Conservation (phyloP, 768 basidiomycete genomes). For the Phlebiopsis gigantea region DNA sequence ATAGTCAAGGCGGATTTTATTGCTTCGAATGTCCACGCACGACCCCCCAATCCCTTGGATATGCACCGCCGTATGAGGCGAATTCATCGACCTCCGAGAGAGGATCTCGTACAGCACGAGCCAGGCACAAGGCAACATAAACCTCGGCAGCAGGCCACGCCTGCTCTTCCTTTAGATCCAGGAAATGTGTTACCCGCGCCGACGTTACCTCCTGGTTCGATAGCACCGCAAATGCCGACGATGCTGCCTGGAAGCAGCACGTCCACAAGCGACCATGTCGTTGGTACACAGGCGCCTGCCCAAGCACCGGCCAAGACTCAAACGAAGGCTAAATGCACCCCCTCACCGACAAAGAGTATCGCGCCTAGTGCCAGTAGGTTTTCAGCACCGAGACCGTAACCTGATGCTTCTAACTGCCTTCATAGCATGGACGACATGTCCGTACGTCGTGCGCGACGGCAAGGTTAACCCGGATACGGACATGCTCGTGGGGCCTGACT, state of each 20-base stretch:
- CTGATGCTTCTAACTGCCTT: background rate
- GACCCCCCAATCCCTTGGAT: slow-evolving; percentile 1
- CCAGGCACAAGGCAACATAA: background rate
- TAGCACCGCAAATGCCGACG: background rate
- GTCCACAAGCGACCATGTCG: slow-evolving; percentile 14
- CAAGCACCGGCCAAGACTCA: slow-evolving; percentile 22
- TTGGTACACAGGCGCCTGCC: slow-evolving; percentile 28
- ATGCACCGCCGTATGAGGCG: slow-evolving; percentile 15
- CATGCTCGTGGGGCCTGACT: slow-evolving; percentile 35
- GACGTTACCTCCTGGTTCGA: background rate
- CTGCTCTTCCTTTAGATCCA: background rate
- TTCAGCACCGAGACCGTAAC: background rate
- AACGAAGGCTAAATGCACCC: slow-evolving; percentile 33
- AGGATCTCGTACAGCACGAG: background rate
- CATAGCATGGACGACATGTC: slow-evolving; percentile 38
- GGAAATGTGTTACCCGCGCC: background rate
- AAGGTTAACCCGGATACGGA: slow-evolving; percentile 51
- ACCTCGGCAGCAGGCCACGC: background rate
- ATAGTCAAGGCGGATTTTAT: slow-evolving; percentile 1
- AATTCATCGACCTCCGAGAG: background rate
- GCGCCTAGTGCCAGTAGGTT: slow-evolving; percentile 48
- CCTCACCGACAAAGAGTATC: slow-evolving; percentile 42
- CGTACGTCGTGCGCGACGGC: slow-evolving; percentile 47
- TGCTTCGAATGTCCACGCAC: background rate
- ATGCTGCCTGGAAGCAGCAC: background rate